These are phyloP conservation scores for Leccinum longicurvipes DNA, from an alignment of 768 basidiomycete species.

Conservation along the genomic window DNA sequence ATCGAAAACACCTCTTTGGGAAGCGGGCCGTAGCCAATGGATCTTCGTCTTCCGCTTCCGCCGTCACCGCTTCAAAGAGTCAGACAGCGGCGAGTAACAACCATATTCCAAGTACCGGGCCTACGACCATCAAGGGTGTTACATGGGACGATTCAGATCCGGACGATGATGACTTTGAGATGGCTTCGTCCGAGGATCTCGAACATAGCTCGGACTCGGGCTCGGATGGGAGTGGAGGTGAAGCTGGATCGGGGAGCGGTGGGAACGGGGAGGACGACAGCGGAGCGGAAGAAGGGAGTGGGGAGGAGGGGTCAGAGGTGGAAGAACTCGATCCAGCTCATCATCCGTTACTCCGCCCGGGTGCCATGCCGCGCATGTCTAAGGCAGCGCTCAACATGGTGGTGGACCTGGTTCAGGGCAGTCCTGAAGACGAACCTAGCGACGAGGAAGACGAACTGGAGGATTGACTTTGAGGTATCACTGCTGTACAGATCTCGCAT, in stretches of 20 bases:
- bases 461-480: slow-evolving; percentile 28
- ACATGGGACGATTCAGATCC: slow-evolving; percentile 34
- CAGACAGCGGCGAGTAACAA: slow-evolving; percentile 2
- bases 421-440: slow-evolving; percentile 39
- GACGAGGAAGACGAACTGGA: slow-evolving; percentile 50
- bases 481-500: neutral
- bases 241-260: slow-evolving; percentile 16
- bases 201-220: slow-evolving; percentile 38
- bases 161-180: slow-evolving; percentile 37
- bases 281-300: slow-evolving; percentile 27
- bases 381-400: slow-evolving; percentile 63
- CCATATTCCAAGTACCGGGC: neutral
- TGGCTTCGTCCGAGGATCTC: slow-evolving; percentile 39
- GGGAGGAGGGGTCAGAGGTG: slow-evolving; percentile 38
- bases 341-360: slow-evolving; percentile 64
- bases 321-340: slow-evolving; percentile 49
- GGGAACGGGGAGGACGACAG: slow-evolving; percentile 31
- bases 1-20: slow-evolving; percentile 56
- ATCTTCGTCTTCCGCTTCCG: neutral
- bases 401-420: slow-evolving; percentile 57
- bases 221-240: slow-evolving; percentile 32
- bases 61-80: neutral
- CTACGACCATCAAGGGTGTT: slow-evolving; percentile 21
- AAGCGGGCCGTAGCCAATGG: neutral
- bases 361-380: slow-evolving; percentile 69